These are phyloP conservation scores for Naganishia sp. DNA, from an alignment of 1,284 basidiomycete species.

Conservation along the genomic window DNA sequence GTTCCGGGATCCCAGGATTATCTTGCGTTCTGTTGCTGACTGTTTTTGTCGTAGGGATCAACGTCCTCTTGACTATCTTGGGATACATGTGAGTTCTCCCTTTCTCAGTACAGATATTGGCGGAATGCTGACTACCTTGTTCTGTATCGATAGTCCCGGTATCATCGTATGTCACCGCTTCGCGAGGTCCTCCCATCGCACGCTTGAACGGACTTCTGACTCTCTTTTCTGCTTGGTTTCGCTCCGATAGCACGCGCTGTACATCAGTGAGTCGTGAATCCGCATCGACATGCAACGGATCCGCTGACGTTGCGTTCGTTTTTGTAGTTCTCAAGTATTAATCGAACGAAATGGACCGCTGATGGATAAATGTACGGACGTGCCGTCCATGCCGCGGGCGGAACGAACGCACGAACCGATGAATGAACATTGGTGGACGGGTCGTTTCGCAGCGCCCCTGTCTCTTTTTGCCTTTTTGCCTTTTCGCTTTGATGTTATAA, in stretches of 20 bases:
- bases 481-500: no score
- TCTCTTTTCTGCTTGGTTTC: neutral
- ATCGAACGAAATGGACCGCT: constrained; percentile 35
- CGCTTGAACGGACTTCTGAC: no score
- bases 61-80: constrained; percentile 31
- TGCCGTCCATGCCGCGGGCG: neutral
- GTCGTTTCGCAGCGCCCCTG: no score
- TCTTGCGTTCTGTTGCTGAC: no score
- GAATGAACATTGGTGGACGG: no score
- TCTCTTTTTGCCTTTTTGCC: no score
- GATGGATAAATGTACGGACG: neutral
- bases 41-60: constrained; percentile 10
- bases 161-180: constrained; percentile 24
- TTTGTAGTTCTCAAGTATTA: constrained; percentile 35
- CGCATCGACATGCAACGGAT: neutral
- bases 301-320: neutral
- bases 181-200: no score
- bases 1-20: no score
- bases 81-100: constrained; percentile 22
- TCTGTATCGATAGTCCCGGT: constrained; percentile 20
- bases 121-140: constrained; percentile 5
- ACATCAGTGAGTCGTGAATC: constrained; percentile 25
- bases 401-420: neutral
- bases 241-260: constrained; percentile 31
- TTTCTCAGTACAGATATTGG: neutral